phyloP scores from a whole-genome alignment of 2,329 filamentous ascomycete species.

The Ceratocystis variospora region DNA sequence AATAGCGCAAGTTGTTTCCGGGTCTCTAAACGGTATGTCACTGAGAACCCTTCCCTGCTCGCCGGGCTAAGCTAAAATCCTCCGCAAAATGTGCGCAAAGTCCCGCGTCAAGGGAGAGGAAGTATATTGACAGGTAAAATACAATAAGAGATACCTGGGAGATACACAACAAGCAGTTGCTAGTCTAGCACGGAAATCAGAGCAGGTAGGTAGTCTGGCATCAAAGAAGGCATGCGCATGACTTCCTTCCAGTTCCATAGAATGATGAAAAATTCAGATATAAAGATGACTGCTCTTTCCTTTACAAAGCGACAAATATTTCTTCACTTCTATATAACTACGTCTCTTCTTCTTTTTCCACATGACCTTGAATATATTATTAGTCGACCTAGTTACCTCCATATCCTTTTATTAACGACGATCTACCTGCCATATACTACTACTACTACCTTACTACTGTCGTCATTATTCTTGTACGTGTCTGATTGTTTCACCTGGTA shows the following conservation, averaged over 20 bases:
- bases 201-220: not conserved
- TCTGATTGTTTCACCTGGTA: too few relatives aligned
- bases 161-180: not conserved
- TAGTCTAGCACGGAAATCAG: not conserved
- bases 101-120: not conserved
- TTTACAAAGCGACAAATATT: not conserved
- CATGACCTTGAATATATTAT: not conserved
- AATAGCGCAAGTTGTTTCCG: not conserved
- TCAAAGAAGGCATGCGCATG: not conserved
- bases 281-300: not conserved
- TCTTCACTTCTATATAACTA: not conserved
- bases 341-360: not conserved
- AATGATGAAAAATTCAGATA: slow-evolving; percentile 1
- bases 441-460: too few relatives aligned
- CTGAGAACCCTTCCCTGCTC: not conserved
- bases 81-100: slow-evolving; percentile 13
- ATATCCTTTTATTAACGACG: not conserved
- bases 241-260: not conserved
- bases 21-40: slow-evolving; percentile 8
- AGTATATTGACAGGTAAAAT: not conserved
- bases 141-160: not conserved
- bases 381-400: not conserved
- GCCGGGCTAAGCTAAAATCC: not conserved
- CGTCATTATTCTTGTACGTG: too few relatives aligned
- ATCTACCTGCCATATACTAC: too few relatives aligned